Evolutionary conservation across 2,329 filamentous ascomycete genomes (phyloP), one percentile per base, ranked within the genome.

Genomic region (Sphaerulina populicola): DNA sequence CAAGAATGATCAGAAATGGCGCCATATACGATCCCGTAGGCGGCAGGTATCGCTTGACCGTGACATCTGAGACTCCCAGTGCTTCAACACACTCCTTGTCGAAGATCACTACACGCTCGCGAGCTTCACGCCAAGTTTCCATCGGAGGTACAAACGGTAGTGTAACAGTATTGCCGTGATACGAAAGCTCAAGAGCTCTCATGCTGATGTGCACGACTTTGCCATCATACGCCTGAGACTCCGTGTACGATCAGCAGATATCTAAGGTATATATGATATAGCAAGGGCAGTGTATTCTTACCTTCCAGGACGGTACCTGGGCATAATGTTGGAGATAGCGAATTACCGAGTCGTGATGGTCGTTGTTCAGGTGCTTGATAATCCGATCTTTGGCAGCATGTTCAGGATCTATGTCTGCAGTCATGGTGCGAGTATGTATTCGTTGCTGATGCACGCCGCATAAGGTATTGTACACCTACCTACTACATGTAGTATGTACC

Each of bases 331-430:
- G 82, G n/a, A 94, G 79, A 69, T 90, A 94, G 64, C 85, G 77
- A 51, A 78, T 72, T 44, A 95, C 64, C 73, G 88, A 87, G 60
- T 80, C 77, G 46, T 77, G 73, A 71, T 95, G 91, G 68, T 91
- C 85, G 39, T 74, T 73, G 72, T 96, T 95, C 87, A 96, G 93
- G 74, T 96, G 90, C 31, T 75, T 75, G 64, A 91, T 79, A 67
- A 88, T 83, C 52, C 82, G 80, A 52, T 74, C 62, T 64, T 81
- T 81, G 52, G 73, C 69, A 57, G 72, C 52, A 12, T 39, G 15
- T 10, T 44, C 42, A 43, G 57, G 53, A 3, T 63, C 57, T 6
- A 58, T 51, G 61, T 63, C 64, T n/a, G n/a, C 47, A 27, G 35
- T 21, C 29, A 44, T 41, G 11, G 37, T 30, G 21, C 23, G 14